A percentile compares a stretch with the other conserved stretches of the same genome.
Evolutionary conservation across 2,329 filamentous ascomycete species (phyloP).

Genomic region (Onygena corvina): DNA sequence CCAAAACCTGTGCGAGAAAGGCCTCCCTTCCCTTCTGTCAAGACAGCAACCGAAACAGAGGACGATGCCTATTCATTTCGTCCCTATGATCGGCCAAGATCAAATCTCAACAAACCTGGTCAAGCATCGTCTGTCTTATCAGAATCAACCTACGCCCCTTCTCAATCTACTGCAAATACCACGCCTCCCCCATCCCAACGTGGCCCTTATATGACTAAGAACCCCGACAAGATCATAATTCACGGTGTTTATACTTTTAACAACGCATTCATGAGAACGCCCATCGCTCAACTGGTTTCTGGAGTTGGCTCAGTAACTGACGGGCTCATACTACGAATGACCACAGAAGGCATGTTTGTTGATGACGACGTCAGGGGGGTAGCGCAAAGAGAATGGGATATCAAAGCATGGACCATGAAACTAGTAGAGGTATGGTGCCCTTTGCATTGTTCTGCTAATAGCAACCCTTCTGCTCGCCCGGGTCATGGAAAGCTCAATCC

Average conservation of each 20-base stretch:
- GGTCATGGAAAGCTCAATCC: slow-evolving; percentile 22
- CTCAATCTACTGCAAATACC: slow-evolving; percentile 70
- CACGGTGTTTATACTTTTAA: slow-evolving; percentile 87
- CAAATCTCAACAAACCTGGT: slow-evolving; percentile 25
- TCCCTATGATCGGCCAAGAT: slow-evolving; percentile 60
- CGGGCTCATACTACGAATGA: slow-evolving; percentile 80
- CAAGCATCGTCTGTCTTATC: slow-evolving; percentile 64
- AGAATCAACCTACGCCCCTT: slow-evolving; percentile 76
- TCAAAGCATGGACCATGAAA: slow-evolving; percentile 96
- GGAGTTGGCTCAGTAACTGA: slow-evolving; percentile 79
- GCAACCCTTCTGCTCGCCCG: slow-evolving; percentile 24
- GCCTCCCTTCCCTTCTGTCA: slow-evolving; percentile 22
- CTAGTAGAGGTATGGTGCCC: slow-evolving; percentile 76
- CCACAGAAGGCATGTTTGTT: slow-evolving; percentile 89
- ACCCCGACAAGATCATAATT: slow-evolving; percentile 93
- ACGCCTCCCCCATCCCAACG: slow-evolving; percentile 69
- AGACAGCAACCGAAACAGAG: slow-evolving; percentile 39
- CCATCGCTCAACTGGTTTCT: slow-evolving; percentile 76
- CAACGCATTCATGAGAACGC: slow-evolving; percentile 76
- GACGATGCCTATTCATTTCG: slow-evolving; percentile 61
- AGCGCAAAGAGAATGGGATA: slow-evolving; percentile 94
- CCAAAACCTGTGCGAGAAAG: slow-evolving; percentile 1
- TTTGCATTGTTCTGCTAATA: slow-evolving; percentile 43
- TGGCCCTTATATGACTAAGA: slow-evolving; percentile 70
- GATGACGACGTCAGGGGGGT: slow-evolving; percentile 88